Base-by-base conservation (phyloP, 768 basidiomycete species). In the Russula compacta region DNA sequence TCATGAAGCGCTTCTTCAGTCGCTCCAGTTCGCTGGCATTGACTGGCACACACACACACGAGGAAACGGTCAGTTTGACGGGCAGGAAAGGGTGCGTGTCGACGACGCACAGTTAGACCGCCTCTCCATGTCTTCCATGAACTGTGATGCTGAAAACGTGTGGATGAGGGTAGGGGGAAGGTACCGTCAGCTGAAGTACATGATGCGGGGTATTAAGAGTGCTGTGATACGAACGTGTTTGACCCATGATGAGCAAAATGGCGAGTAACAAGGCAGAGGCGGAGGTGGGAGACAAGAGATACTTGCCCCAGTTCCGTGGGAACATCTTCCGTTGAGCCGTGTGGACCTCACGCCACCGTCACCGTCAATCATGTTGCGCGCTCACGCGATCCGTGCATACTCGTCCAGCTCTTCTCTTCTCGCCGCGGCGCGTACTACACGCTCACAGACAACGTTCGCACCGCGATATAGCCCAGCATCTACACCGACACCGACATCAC, bases 1-100 rank as follows among this genome's bases (percentile, higher is more conserved):
- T 99, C 93, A 98, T 98, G 74, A 99, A 98, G 56, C 97, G 87
- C 73, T 98, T 98, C 83, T 97, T 97, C 68, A 98, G 80, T 56
- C 97, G 83, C 67, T 98, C 92, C 67, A 99, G 77, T 76, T 99
- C 97, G 51, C 85, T 82, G 52, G 88, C 89, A 19, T 92, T 98
- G 86, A 99, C 97, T 98, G 71, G 43, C 47, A 32, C 21, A 24
- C 36, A 15, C 53, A 42, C 10, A 17, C 49, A 50, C 33, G 49
- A 50, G 49, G 49, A 32, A 32, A 17, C 32, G 9, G 48, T 49
- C 17, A 33, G 32, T 33, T 51, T 17, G 33, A 51, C 14, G 21
- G 36, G 8, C 4, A 36, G 12, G n/a, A 11, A n/a, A 17, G 29
- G 9, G 21, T 9, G 46, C 7, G 21, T 46, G 21, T 33, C 38